Percentiles rank a stretch among this genome's conserved stretches.
These are phyloP conservation scores for Erysiphe pulchra DNA, from an alignment of 2,329 filamentous ascomycete species.

Conservation along the genomic window DNA sequence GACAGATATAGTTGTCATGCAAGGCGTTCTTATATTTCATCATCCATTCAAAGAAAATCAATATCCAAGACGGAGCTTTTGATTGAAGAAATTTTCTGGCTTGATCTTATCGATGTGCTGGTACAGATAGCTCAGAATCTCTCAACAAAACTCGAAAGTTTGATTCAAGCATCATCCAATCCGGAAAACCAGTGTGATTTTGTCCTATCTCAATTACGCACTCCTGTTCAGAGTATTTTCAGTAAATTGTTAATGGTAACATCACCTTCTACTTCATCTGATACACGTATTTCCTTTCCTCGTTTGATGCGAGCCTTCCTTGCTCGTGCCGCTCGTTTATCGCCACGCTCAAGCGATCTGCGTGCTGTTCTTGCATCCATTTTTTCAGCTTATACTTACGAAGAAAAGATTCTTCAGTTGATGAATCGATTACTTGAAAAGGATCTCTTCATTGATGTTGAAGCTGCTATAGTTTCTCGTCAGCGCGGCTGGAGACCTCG, in stretches of 20 bases:
- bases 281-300: slow-evolving; percentile 49
- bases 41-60: slow-evolving; percentile 24
- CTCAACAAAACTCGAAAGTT: slow-evolving; percentile 25
- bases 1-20: slow-evolving; percentile 52
- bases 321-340: slow-evolving; percentile 51
- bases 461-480: slow-evolving; percentile 45
- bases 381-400: slow-evolving; percentile 86
- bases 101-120: slow-evolving; percentile 31
- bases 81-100: slow-evolving; percentile 30
- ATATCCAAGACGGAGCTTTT: slow-evolving; percentile 19
- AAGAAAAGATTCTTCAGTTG: slow-evolving; percentile 65
- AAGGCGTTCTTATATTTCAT: slow-evolving; percentile 14
- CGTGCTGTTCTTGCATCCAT: slow-evolving; percentile 67
- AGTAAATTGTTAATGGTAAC: slow-evolving; percentile 62
- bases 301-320: slow-evolving; percentile 76
- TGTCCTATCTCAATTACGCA: slow-evolving; percentile 42
- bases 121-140: slow-evolving; percentile 39
- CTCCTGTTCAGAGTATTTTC: slow-evolving; percentile 71
- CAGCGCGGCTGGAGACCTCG: slow-evolving; percentile 74
- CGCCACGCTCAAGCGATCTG: slow-evolving; percentile 68
- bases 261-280: slow-evolving; percentile 18
- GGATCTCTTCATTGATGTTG: slow-evolving; percentile 66
- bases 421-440: slow-evolving; percentile 72
- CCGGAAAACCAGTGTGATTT: slow-evolving; percentile 26
- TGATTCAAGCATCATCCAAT: slow-evolving; percentile 9